Evolutionary conservation across 495 filamentous ascomycete genomes (phyloP).

Genomic region (Neurospora hispaniola): DNA sequence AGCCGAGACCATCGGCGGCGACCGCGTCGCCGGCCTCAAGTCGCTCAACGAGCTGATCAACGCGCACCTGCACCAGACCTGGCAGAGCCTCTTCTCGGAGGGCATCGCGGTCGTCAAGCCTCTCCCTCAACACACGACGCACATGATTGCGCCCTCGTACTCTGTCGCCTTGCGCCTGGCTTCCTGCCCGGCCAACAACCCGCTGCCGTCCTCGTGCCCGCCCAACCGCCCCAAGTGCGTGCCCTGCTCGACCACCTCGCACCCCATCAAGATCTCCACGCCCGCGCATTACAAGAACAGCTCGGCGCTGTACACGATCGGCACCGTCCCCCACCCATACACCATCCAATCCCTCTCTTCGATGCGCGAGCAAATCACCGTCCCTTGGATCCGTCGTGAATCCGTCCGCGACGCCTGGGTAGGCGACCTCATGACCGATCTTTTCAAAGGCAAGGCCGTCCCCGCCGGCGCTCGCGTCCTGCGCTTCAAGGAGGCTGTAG

Average conservation of each 20-base stretch:
- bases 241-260: constrained; percentile 49
- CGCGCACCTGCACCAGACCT: constrained; percentile 75
- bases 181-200: constrained; percentile 57
- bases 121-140: constrained; percentile 56
- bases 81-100: constrained; percentile 61
- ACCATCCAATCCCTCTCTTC: constrained; percentile 55
- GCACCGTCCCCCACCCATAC: constrained; percentile 82
- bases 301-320: constrained; percentile 64
- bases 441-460: constrained; percentile 48
- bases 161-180: constrained; percentile 62
- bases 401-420: constrained; percentile 78
- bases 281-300: constrained; percentile 50
- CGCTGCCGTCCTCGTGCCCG: constrained; percentile 70
- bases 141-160: constrained; percentile 57
- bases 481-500: constrained; percentile 73
- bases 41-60: constrained; percentile 67
- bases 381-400: constrained; percentile 61
- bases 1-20: constrained; percentile 45
- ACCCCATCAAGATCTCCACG: constrained; percentile 46
- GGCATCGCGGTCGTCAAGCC: constrained; percentile 73
- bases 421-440: constrained; percentile 53
- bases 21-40: constrained; percentile 46
- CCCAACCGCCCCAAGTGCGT: constrained; percentile 66
- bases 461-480: constrained; percentile 54
- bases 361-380: constrained; percentile 42